phyloP scores from a whole-genome alignment of 306 rosid species.

The Lathyrus tuberosus region DNA sequence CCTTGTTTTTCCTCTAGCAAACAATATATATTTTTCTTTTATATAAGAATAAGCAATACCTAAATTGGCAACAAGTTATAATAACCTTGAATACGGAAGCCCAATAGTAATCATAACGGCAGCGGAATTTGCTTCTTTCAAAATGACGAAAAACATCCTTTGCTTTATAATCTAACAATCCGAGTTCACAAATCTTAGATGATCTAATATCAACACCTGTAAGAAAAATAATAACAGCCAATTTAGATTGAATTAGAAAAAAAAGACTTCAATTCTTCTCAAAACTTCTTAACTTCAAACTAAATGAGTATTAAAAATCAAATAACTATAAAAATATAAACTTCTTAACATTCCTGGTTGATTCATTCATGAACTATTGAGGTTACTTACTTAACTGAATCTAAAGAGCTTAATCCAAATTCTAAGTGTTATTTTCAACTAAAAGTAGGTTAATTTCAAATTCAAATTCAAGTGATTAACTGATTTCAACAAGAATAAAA shows the following conservation, averaged over 20 bases:
- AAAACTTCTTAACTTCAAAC: too few relatives aligned
- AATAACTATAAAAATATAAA: neutral
- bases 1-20: slow-evolving; percentile 16
- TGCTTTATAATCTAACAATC: slow-evolving; percentile 77
- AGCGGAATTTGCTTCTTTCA: slow-evolving; percentile 72
- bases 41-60: slow-evolving; percentile 26
- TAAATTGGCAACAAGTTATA: slow-evolving; percentile 5
- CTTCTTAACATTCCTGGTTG: neutral
- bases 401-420: neutral
- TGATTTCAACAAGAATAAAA: neutral
- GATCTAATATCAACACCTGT: slow-evolving; percentile 96
- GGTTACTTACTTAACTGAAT: neutral
- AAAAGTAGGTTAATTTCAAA: too few relatives aligned
- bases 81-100: slow-evolving; percentile 87
- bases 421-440: neutral
- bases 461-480: neutral
- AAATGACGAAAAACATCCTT: slow-evolving; percentile 72
- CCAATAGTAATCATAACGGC: slow-evolving; percentile 95
- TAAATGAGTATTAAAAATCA: slow-evolving; percentile 18
- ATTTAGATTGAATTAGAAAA: slow-evolving; percentile 6
- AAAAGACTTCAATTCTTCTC: neutral
- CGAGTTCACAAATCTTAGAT: slow-evolving; percentile 87
- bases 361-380: neutral
- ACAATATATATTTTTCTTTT: slow-evolving; percentile 9
- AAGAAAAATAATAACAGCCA: slow-evolving; percentile 34